Base-by-base conservation (phyloP, 257 asterid species). In the Ophiorrhiza pumila region DNA sequence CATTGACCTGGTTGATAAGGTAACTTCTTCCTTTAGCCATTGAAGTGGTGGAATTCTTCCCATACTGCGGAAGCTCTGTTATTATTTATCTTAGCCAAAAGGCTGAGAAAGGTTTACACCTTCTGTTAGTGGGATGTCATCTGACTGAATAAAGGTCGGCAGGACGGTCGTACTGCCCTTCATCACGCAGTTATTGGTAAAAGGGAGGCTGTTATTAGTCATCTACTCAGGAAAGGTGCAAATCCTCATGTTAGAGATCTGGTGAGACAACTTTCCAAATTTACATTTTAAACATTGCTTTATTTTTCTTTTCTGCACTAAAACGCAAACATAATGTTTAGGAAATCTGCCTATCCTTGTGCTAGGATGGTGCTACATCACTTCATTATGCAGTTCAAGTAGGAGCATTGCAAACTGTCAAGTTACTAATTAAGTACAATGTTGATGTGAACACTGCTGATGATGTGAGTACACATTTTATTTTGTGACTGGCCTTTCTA, bases 321-420 rank as follows among this genome's bases (percentile, higher is more conserved):
- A 65, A 47, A 25, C 22, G 64, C 32, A 41, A 29, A 52, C 18
- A 61, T 41, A 65, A 18, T 17, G 32, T 43, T 14, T 50, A 35
- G 64, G 68, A 27, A 62, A 70, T 56, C 20, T 72, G 7, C 75
- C 20, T 12, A 70, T 69, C 49, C 20, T 67, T 39, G 9, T 74
- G 35, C 64, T 79, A 94, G 97, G 97, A 86, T 71, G 96, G 98
- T 25, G 91, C 87, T 46, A 88, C 96, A 7, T 96, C 98, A 2
- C 96, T 94, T 64, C 98, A 94, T 81, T 91, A 91, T 70, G 98
- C 98, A 75, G 96, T 87, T 84, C 98, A 91, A 84, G 97, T 87
- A 35, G 96, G 98, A 60, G 98, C 97, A 27, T 41, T 83, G 86
- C 98, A 94, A 76, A 88, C 97, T 0, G 95, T 87, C 34, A 94